These are phyloP conservation scores for Bryoglossum gracile DNA, from an alignment of 495 filamentous ascomycete species.

Conservation along the genomic window DNA sequence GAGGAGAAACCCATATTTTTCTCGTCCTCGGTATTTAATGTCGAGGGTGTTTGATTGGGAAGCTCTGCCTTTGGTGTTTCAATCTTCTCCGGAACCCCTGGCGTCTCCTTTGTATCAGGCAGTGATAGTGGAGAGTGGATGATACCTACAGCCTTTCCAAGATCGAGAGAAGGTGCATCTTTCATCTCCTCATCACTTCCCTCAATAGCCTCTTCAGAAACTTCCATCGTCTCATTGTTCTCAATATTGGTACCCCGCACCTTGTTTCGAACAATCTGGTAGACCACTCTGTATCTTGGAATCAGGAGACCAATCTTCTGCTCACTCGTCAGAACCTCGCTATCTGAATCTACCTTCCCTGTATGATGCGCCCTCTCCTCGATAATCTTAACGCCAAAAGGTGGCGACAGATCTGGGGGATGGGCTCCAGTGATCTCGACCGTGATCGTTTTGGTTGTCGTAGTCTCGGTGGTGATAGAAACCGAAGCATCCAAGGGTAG, in stretches of 20 bases:
- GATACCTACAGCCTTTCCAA: neutral
- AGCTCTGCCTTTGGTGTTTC: neutral
- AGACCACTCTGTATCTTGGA: conserved; percentile 37
- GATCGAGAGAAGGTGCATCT: neutral
- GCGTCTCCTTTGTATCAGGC: conserved; percentile 17
- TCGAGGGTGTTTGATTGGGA: neutral
- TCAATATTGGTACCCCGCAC: conserved; percentile 32
- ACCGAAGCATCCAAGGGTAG: conserved; percentile 45
- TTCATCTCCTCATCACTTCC: conserved; percentile 8
- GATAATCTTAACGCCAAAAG: conserved; percentile 59
- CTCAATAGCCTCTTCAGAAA: conserved; percentile 10
- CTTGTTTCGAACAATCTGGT: conserved; percentile 34
- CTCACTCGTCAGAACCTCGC: conserved; percentile 6
- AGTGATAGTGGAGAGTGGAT: conserved; percentile 1
- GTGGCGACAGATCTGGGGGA: conserved; percentile 51
- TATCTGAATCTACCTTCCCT: conserved; percentile 1
- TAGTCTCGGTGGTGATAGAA: conserved; percentile 56
- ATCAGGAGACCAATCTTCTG: conserved; percentile 10
- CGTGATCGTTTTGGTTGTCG: conserved; percentile 62
- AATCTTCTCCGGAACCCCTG: conserved; percentile 26
- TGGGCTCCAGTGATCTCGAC: conserved; percentile 62
- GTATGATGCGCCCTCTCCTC: conserved; percentile 37
- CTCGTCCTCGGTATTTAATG: neutral
- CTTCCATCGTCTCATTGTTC: conserved; percentile 29
- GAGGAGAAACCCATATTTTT: neutral